phyloP scores from a whole-genome alignment of 148 eudicot genomes.

The Camellia granthamiana region DNA sequence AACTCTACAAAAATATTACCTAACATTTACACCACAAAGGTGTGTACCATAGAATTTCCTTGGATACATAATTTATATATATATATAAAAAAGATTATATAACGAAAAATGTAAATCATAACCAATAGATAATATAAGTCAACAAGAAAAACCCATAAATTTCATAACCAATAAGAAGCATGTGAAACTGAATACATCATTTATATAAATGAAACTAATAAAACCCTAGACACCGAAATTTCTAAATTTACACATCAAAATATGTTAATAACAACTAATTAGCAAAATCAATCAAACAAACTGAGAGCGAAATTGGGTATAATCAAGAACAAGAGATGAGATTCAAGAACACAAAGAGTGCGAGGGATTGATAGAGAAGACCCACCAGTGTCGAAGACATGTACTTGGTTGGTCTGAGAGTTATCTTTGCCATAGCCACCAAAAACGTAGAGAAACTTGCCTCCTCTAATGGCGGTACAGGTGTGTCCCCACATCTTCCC shows the following conservation, averaged over 20 bases:
- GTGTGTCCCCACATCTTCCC: constrained; percentile 99
- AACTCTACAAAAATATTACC: too few species aligned
- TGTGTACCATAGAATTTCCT: too few species aligned
- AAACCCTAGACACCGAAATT: background rate
- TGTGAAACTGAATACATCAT: background rate
- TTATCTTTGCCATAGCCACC: constrained; percentile 80
- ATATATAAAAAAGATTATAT: too few species aligned
- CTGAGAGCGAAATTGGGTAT: background rate
- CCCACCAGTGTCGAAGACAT: constrained; percentile 77
- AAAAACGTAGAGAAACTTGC: constrained; percentile 73
- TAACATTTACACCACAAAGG: too few species aligned
- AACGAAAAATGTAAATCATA: background rate
- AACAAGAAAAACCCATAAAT: background rate
- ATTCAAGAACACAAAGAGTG: background rate
- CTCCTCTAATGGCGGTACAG: constrained; percentile 78
- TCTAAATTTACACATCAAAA: background rate
- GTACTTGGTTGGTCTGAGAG: constrained; percentile 75
- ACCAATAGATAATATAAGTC: background rate
- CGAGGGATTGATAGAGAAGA: background rate
- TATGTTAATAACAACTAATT: background rate
- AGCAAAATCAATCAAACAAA: background rate
- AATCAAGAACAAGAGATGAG: background rate
- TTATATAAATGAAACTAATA: background rate
- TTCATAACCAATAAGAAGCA: background rate
- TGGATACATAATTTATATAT: too few species aligned